Conservation (phyloP, 345 rosid genomes). For the Isatis tinctoria region DNA sequence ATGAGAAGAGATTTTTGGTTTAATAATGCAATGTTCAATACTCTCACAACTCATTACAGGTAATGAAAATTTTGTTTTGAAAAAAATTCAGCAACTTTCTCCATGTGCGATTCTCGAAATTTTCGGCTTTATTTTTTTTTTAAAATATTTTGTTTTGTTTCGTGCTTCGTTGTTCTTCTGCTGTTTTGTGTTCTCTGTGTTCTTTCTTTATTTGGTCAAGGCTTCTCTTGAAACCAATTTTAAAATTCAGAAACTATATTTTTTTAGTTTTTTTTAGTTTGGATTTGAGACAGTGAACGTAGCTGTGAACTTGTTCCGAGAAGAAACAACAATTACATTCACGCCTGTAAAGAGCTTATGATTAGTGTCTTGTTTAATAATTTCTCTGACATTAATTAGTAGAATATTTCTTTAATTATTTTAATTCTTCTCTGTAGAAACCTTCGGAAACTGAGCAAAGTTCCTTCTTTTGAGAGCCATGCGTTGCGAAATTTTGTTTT, state of each 20-base stretch:
- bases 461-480: conserved; percentile 79
- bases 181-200: conserved; percentile 23
- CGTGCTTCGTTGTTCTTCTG: conserved; percentile 47
- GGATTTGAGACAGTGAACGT: conserved; percentile 41
- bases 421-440: conserved; percentile 12
- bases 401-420: neutral
- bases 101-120: conserved; percentile 29
- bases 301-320: conserved; percentile 45
- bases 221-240: conserved; percentile 17
- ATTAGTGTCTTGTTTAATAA: conserved; percentile 36
- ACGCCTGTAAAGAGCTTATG: conserved; percentile 61
- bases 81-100: neutral
- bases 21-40: conserved; percentile 32
- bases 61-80: neutral
- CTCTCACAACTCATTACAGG: conserved; percentile 31
- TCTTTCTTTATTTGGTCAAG: conserved; percentile 28
- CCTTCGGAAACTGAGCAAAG: conserved; percentile 64
- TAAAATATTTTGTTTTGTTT: neutral
- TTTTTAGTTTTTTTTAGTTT: neutral
- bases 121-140: neutral
- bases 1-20: conserved; percentile 8
- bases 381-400: conserved; percentile 27
- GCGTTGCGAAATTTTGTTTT: conserved; percentile 35
- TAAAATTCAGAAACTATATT: neutral
- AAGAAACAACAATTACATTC: conserved; percentile 39